These are phyloP conservation scores for Aspergillus ustus DNA, from an alignment of 2,329 filamentous ascomycete species.

Conservation along the genomic window DNA sequence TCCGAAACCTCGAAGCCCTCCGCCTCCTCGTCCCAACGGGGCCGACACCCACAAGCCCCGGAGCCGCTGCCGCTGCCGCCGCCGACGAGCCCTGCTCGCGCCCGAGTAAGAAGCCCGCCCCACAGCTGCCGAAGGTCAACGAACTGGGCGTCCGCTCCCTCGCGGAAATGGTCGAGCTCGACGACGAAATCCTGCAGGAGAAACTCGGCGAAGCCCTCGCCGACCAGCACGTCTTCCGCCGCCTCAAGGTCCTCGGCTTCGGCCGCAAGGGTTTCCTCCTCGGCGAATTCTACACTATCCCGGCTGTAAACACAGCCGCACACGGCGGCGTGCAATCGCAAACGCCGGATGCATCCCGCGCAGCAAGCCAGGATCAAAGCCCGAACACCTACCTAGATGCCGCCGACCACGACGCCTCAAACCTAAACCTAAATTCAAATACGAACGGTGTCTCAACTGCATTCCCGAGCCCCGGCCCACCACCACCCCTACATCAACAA, in stretches of 20 bases:
- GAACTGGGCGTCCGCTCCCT: slow-evolving; percentile 28
- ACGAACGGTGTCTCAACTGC: background rate
- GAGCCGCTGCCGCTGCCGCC: no score
- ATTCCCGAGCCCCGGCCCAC: background rate
- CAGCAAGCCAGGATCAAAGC: slow-evolving; percentile 14
- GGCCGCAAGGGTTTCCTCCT: slow-evolving; percentile 47
- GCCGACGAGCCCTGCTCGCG: background rate
- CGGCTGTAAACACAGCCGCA: slow-evolving; percentile 16
- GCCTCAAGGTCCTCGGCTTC: slow-evolving; percentile 42
- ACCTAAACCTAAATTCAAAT: background rate
- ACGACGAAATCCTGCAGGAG: slow-evolving; percentile 40
- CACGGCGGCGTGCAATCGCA: slow-evolving; percentile 20
- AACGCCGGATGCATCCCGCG: slow-evolving; percentile 22
- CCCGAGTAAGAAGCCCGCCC: background rate
- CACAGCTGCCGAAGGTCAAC: slow-evolving; percentile 1
- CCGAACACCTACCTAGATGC: background rate
- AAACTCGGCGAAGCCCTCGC: slow-evolving; percentile 37
- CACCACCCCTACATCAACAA: no score
- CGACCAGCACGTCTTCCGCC: slow-evolving; percentile 37
- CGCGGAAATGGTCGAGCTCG: slow-evolving; percentile 42
- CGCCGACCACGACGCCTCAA: background rate
- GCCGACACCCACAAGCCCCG: slow-evolving; percentile 14
- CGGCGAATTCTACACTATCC: slow-evolving; percentile 41
- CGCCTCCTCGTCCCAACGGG: slow-evolving; percentile 46
- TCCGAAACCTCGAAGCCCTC: slow-evolving; percentile 45